Percentiles rank a stretch among this genome's conserved stretches.
Conservation (phyloP, 345 rosid species). For the Anacardium occidentale region DNA sequence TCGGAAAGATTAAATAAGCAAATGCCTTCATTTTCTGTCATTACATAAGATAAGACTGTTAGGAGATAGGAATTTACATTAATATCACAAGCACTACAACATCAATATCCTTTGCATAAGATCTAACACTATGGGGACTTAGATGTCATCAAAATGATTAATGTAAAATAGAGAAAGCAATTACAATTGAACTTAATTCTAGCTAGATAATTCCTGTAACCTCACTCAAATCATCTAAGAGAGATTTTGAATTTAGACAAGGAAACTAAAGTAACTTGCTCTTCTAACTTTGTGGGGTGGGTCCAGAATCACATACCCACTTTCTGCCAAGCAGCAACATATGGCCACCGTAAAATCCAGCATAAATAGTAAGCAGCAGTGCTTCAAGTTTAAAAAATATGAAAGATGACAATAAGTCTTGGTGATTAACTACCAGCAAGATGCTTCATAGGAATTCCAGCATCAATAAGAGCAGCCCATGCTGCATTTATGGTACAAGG, state of each 20-base stretch:
- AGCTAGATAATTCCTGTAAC: background rate
- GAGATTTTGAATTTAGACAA: background rate
- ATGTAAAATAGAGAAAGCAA: background rate
- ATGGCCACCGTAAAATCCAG: conserved; percentile 62
- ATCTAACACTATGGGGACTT: background rate
- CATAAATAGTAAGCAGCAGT: background rate
- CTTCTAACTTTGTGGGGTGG: conserved; percentile 92
- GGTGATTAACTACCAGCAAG: conserved; percentile 61
- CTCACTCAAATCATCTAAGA: background rate
- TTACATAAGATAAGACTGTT: conserved; percentile 13
- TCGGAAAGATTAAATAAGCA: conserved; percentile 80
- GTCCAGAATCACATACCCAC: conserved; percentile 62
- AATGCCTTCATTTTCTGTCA: conserved; percentile 80
- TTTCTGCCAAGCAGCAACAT: conserved; percentile 75
- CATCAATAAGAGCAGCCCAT: conserved; percentile 93
- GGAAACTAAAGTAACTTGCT: conserved; percentile 55
- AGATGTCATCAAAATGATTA: background rate
- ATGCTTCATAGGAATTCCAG: conserved; percentile 93
- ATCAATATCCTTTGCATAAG: background rate
- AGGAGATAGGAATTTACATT: background rate
- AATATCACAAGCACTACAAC: background rate
- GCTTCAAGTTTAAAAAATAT: background rate
- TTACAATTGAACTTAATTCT: background rate
- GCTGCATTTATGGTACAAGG: conserved; percentile 93
- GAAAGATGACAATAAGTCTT: conserved; percentile 1